phyloP scores from a whole-genome alignment of 1,139 yeast species.

The Candida smagusa region DNA sequence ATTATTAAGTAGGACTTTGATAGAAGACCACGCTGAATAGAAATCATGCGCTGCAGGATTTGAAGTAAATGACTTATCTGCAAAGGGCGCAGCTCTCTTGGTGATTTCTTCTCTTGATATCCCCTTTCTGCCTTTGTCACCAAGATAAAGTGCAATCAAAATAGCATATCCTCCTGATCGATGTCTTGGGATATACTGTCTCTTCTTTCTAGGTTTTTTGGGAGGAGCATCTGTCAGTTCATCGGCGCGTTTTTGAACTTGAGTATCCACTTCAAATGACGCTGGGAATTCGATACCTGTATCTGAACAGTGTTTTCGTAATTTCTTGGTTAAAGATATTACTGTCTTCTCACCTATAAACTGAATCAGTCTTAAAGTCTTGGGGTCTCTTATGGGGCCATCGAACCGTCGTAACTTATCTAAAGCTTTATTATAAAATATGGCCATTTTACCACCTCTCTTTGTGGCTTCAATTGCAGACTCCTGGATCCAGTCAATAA shows the following conservation, averaged over 20 bases:
- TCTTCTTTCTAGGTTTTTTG: conserved; percentile 28
- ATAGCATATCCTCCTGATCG: conserved; percentile 90
- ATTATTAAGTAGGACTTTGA: conserved; percentile 60
- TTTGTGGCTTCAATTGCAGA: conserved; percentile 41
- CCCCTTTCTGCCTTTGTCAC: conserved; percentile 50
- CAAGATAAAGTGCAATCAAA: conserved; percentile 55
- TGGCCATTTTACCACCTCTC: conserved; percentile 37
- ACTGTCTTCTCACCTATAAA: conserved; percentile 66
- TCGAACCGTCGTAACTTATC: conserved; percentile 43
- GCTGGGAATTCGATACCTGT: conserved; percentile 40
- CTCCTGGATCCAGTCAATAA: conserved; percentile 51
- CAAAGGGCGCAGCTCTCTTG: conserved; percentile 54
- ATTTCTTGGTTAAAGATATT: conserved; percentile 34
- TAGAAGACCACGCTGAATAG: conserved; percentile 78
- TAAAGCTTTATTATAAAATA: conserved; percentile 48
- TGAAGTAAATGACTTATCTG: conserved; percentile 62
- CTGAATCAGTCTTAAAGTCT: conserved; percentile 48
- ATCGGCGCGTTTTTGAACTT: conserved; percentile 1
- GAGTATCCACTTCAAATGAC: conserved; percentile 20
- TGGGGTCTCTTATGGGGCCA: conserved; percentile 44
- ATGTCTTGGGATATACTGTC: conserved; percentile 68
- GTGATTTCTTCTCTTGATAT: conserved; percentile 61
- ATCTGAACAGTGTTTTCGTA: conserved; percentile 46
- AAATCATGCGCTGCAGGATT: conserved; percentile 61
- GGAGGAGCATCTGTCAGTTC: conserved; percentile 6